A percentile compares a stretch with the other conserved stretches of the same genome.
These are phyloP conservation scores for Raddia distichophylla DNA, from an alignment of 176 grass and related monocot species.

Conservation along the genomic window DNA sequence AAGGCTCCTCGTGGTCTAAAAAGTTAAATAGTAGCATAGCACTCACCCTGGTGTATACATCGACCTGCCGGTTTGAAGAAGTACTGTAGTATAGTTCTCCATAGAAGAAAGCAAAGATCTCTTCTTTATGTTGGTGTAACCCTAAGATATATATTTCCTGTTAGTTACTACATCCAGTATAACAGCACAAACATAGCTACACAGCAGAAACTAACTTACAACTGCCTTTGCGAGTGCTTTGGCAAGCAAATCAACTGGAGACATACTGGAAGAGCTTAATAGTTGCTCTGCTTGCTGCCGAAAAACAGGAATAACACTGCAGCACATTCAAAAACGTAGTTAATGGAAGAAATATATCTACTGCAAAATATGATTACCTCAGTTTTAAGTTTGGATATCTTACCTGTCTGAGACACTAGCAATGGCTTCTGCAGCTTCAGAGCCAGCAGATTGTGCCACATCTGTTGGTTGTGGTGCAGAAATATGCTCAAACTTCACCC, in stretches of 20 bases:
- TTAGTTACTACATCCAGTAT: conserved; percentile 25
- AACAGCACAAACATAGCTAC: background rate
- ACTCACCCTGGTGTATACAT: conserved; percentile 87
- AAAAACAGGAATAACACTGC: conserved; percentile 96
- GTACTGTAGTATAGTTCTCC: conserved; percentile 81
- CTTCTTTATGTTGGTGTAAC: conserved; percentile 94
- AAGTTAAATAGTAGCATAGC: conserved; percentile 4
- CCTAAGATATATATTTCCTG: conserved; percentile 48
- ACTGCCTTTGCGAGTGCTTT: conserved; percentile 97
- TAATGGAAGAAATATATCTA: conserved; percentile 12
- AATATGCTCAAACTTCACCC: conserved; percentile 89
- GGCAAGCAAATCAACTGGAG: conserved; percentile 74
- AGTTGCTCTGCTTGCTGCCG: conserved; percentile 86
- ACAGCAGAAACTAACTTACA: conserved; percentile 51
- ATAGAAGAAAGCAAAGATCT: conserved; percentile 87
- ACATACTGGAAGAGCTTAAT: conserved; percentile 66
- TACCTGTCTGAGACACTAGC: conserved; percentile 89
- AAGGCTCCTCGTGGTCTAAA: background rate
- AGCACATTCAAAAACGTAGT: conserved; percentile 24
- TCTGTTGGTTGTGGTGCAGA: conserved; percentile 88
- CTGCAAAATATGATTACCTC: background rate
- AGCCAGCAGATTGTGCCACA: conserved; percentile 90
- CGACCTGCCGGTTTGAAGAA: conserved; percentile 66
- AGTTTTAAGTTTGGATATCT: background rate
- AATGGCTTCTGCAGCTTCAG: conserved; percentile 91